These are phyloP conservation scores for Solidago caesia DNA, from an alignment of 129 eudicot genomes.

Conservation along the genomic window DNA sequence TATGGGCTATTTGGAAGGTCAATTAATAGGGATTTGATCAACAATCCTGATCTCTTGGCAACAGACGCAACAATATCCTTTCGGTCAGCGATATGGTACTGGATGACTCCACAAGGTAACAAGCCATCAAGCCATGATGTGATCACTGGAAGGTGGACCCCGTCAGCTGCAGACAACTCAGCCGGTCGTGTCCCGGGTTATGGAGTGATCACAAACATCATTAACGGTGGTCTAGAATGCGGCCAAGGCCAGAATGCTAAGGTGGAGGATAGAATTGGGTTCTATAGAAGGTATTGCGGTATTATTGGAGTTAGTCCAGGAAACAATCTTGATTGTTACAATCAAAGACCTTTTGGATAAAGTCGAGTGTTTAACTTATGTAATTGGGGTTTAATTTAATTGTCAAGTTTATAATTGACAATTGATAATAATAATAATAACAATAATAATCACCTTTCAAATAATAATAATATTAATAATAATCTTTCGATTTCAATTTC, in stretches of 20 bases:
- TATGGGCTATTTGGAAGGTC: constrained; percentile 50
- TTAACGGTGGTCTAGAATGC: constrained; percentile 52
- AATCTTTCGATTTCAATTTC: no score
- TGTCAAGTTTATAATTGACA: no score
- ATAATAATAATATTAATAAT: no score
- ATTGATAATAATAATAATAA: no score
- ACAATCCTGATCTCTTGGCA: constrained; percentile 58
- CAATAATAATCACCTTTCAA: no score
- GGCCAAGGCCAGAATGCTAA: constrained; percentile 30
- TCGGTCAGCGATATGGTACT: constrained; percentile 56
- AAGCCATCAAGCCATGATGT: constrained; percentile 66
- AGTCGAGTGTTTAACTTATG: no score
- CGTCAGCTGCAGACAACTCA: constrained; percentile 42
- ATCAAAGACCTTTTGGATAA: constrained; percentile 39
- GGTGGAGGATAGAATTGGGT: constrained; percentile 44
- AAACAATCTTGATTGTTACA: constrained; percentile 43
- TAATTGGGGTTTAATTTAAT: no score
- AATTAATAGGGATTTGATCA: constrained; percentile 36
- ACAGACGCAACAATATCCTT: constrained; percentile 47
- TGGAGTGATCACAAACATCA: constrained; percentile 56
- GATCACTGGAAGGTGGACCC: constrained; percentile 45
- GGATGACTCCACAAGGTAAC: constrained; percentile 57
- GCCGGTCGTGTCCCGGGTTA: constrained; percentile 47
- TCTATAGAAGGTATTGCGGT: constrained; percentile 44
- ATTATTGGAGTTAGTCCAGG: constrained; percentile 40